Percentiles rank a stretch among this genome's conserved stretches.
Conservation (phyloP, 192 early-diverging fungal species). For the Backusella tuberculispora region DNA sequence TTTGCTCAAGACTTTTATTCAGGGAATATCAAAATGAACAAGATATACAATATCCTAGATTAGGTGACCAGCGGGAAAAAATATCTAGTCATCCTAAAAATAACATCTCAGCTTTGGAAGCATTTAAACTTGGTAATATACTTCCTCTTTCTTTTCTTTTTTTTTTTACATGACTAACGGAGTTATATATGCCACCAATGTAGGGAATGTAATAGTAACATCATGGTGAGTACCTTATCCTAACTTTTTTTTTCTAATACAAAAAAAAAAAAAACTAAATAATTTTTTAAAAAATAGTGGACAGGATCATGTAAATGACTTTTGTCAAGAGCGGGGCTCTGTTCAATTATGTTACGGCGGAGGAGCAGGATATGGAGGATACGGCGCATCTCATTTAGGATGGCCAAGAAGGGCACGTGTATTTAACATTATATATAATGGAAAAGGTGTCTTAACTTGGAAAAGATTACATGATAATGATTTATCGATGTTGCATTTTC, state of each 20-base stretch:
- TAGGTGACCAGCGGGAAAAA: constrained; percentile 22
- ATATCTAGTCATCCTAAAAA: constrained; percentile 27
- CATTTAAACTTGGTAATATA: constrained; percentile 19
- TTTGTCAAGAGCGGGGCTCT: constrained; percentile 43
- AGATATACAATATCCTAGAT: neutral
- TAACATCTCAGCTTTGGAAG: neutral
- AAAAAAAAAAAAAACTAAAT: neutral
- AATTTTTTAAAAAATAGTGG: constrained; percentile 13
- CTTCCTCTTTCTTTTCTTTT: neutral
- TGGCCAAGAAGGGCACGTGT: constrained; percentile 43
- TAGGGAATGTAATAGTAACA: constrained; percentile 24
- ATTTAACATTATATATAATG: constrained; percentile 39
- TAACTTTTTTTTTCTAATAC: neutral
- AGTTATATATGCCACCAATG: neutral
- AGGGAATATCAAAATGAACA: too few species aligned
- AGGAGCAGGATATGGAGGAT: constrained; percentile 45
- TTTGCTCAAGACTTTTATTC: too few species aligned
- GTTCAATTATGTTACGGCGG: constrained; percentile 49
- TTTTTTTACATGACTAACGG: neutral
- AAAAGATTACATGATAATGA: constrained; percentile 45
- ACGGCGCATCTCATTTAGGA: constrained; percentile 37
- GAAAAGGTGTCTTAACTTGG: constrained; percentile 45
- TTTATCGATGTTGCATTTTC: constrained; percentile 38
- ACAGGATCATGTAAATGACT: constrained; percentile 36
- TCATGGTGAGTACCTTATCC: constrained; percentile 7